These are phyloP conservation scores for Cantharellus cinnabarinus DNA, from an alignment of 768 basidiomycete genomes.

Conservation along the genomic window DNA sequence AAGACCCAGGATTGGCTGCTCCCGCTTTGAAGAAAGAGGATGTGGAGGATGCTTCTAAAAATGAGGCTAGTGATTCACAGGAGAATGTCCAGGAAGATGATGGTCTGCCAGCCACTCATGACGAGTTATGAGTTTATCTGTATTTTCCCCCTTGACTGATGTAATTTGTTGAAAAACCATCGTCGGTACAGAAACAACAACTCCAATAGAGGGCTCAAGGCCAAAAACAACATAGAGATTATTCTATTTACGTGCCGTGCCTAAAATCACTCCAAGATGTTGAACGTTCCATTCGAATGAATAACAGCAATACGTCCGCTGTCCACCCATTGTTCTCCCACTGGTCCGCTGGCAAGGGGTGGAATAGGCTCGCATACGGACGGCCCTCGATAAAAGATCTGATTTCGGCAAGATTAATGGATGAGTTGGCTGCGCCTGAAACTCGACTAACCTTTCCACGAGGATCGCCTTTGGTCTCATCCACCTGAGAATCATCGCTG, in stretches of 20 bases:
- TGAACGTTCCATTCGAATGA: constrained; percentile 2
- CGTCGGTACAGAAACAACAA: too few species aligned
- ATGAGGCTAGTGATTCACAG: background rate
- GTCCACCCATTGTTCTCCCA: background rate
- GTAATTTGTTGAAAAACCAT: background rate
- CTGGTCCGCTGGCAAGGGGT: background rate
- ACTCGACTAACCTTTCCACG: background rate
- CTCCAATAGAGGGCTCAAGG: background rate
- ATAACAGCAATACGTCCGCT: background rate
- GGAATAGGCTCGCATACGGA: background rate
- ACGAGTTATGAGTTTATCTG: constrained; percentile 1
- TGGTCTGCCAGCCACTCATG: background rate
- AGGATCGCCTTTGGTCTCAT: constrained; percentile 12
- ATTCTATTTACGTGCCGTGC: background rate
- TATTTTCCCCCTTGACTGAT: background rate
- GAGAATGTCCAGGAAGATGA: constrained; percentile 3
- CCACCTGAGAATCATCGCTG: constrained; percentile 42
- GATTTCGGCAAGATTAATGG: background rate
- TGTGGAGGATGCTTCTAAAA: too few species aligned
- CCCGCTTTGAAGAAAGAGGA: too few species aligned
- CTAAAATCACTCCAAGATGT: background rate
- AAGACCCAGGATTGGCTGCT: too few species aligned
- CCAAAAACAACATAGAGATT: background rate
- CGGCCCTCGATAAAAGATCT: background rate
- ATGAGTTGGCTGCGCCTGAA: background rate